Percentiles rank a stretch among this genome's conserved stretches.
Evolutionary conservation across 768 basidiomycete genomes (phyloP).

Genomic region (Rhodocollybia butyracea): DNA sequence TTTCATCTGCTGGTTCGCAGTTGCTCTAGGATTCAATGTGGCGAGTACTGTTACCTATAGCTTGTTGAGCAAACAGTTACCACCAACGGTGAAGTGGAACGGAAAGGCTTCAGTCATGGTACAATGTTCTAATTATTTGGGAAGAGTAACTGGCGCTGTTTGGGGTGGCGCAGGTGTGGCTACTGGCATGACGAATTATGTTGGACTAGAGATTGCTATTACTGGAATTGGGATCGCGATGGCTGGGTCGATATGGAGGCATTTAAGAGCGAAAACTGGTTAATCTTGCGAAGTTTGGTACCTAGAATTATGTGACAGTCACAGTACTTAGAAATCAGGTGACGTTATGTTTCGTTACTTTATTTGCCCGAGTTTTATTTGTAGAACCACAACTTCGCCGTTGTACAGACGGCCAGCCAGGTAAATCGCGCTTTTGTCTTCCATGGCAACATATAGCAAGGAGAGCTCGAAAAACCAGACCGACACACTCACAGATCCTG

Average conservation of each 20-base stretch:
- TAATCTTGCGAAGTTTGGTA: constrained; percentile 21
- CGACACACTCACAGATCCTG: constrained; percentile 72
- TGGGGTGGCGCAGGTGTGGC: constrained; percentile 61
- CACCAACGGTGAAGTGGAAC: constrained; percentile 51
- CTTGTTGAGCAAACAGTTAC: constrained; percentile 66
- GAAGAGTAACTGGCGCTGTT: constrained; percentile 63
- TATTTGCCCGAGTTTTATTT: too few relatives aligned
- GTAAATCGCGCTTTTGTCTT: not conserved
- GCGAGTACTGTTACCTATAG: constrained; percentile 69
- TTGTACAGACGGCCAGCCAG: too few relatives aligned
- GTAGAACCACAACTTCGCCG: too few relatives aligned
- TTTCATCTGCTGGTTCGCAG: constrained; percentile 50
- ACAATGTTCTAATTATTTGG: constrained; percentile 67
- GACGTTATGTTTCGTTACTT: too few relatives aligned
- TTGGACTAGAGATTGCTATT: constrained; percentile 57
- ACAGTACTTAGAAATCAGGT: too few relatives aligned
- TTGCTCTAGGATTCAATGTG: constrained; percentile 72
- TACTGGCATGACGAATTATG: constrained; percentile 48
- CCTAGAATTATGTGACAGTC: too few relatives aligned
- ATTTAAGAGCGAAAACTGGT: constrained; percentile 65
- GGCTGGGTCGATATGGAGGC: constrained; percentile 54
- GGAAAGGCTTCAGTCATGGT: constrained; percentile 52
- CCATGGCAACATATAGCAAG: constrained; percentile 35
- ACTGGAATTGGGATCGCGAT: constrained; percentile 57
- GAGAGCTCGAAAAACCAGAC: constrained; percentile 42